Base-by-base conservation (phyloP, 2,329 filamentous ascomycete genomes). In the Diaporthe citriasiana region DNA sequence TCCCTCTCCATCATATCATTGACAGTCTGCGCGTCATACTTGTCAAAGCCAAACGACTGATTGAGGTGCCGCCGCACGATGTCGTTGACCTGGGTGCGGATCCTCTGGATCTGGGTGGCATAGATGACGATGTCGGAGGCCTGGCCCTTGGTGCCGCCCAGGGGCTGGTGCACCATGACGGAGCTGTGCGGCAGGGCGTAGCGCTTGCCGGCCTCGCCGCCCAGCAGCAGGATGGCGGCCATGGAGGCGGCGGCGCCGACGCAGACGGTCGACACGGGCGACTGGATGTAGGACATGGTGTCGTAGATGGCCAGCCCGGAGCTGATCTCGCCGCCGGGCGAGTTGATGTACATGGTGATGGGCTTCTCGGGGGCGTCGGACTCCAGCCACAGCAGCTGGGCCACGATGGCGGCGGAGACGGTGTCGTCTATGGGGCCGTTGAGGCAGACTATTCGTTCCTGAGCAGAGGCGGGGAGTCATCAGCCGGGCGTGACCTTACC, bases 311-410 rank as follows among this genome's bases (percentile, higher is more conserved):
- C 95, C 75, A 93, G 88, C 22, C 92, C 91, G 1, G 97, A 96
- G 76, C 93, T 96, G 53, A 99, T 95, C 55, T 94, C 96, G 72
- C 97, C 97, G 66, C 97, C 97, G 0, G 96, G 96, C 0, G 94
- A 97, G 86, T 99, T 98, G 83, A 99, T 99, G 84, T 99, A 99
- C 83, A 99, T 94, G 70, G 94, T 97, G 77, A 99, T 98, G 17
- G 95, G 94, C 83, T 98, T 98, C 72, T 97, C 92, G 4, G 96
- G 95, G 80, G 94, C 95, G 81, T 99, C 97, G 79, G 96, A 97
- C 88, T 99, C 97, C 83, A 99, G 95, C 90, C 95, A 99, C 76
- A 99, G 93, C 30, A 99, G 91, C 82, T 99, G 97, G 1, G 97
- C 95, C 38, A 98, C 96, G 76, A 98, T 95, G 55, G 93, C 94